Conservation (phyloP, 1,284 basidiomycete genomes). For the Irpex lacteus region DNA sequence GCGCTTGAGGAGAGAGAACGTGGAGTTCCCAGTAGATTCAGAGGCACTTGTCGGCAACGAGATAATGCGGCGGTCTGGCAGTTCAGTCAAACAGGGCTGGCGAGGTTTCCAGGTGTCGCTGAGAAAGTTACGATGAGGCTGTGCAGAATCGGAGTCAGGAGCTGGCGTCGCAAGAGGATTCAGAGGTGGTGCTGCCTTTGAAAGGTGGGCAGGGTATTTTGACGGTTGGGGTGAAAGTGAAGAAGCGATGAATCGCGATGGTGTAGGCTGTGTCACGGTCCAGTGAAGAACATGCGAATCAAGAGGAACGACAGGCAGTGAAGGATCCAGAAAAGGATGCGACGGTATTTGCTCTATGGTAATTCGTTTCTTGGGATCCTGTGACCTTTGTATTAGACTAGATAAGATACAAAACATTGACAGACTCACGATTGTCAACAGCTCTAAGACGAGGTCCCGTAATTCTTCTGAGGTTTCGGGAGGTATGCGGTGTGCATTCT, state of each 20-base stretch:
- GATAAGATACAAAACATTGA: background rate
- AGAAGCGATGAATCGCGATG: background rate
- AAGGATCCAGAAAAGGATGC: slow-evolving; percentile 24
- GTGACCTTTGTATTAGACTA: background rate
- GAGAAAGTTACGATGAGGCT: background rate
- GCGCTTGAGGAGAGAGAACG: background rate
- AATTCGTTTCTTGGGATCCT: slow-evolving; percentile 22
- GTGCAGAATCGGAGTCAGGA: background rate
- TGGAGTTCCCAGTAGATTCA: background rate
- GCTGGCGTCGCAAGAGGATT: background rate
- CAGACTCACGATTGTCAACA: slow-evolving; percentile 22
- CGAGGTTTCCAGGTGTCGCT: slow-evolving; percentile 4
- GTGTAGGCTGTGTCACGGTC: background rate
- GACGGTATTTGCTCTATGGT: slow-evolving; percentile 19
- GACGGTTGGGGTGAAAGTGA: background rate
- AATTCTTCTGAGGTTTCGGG: slow-evolving; percentile 14
- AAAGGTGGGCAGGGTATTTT: slow-evolving; percentile 1
- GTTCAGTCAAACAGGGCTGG: background rate
- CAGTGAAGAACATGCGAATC: background rate
- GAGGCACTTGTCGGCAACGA: slow-evolving; percentile 2
- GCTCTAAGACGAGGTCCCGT: slow-evolving; percentile 18
- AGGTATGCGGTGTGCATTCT: slow-evolving; percentile 10
- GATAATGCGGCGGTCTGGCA: background rate
- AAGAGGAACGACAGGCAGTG: slow-evolving; percentile 7
- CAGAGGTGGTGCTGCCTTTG: background rate